Conservation (phyloP, 2,329 filamentous ascomycete species). For the Fonsecaea erecta region DNA sequence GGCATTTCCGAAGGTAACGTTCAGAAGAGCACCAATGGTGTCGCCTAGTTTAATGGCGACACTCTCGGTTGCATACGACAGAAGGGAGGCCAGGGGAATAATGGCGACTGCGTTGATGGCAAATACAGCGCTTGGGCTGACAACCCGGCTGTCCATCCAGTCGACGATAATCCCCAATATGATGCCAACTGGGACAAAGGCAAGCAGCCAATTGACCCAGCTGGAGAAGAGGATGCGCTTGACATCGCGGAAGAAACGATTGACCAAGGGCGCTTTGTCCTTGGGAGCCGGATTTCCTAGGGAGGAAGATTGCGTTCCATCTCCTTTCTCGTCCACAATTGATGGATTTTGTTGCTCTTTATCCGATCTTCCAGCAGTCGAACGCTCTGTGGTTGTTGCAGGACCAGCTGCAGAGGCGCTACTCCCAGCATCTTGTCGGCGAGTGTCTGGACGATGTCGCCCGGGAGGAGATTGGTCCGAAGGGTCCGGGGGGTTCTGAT, state of each 20-base stretch:
- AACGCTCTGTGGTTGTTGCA: constrained; percentile 26
- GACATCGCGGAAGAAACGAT: constrained; percentile 58
- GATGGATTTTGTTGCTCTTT: constrained; percentile 42
- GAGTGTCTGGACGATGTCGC: constrained; percentile 35
- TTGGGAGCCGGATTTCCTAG: constrained; percentile 44
- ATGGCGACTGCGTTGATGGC: constrained; percentile 77
- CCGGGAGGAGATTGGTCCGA: constrained; percentile 28
- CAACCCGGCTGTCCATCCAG: constrained; percentile 32
- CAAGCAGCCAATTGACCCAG: constrained; percentile 51
- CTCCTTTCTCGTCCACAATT: constrained; percentile 53
- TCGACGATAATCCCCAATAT: constrained; percentile 43
- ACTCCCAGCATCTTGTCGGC: constrained; percentile 38
- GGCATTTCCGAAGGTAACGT: constrained; percentile 78
- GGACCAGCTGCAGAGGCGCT: constrained; percentile 31
- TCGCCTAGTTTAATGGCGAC: constrained; percentile 75
- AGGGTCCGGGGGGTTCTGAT: constrained; percentile 24
- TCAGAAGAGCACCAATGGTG: constrained; percentile 72
- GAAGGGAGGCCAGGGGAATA: constrained; percentile 72
- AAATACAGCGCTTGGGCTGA: constrained; percentile 67
- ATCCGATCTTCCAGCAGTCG: constrained; percentile 26
- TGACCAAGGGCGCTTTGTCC: constrained; percentile 49
- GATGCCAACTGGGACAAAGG: constrained; percentile 51
- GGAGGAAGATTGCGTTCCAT: constrained; percentile 59
- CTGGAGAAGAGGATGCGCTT: constrained; percentile 66
- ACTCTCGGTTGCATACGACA: constrained; percentile 75